Base-by-base conservation (phyloP, 2,329 filamentous ascomycete species). In the Fusarium kyushuense region DNA sequence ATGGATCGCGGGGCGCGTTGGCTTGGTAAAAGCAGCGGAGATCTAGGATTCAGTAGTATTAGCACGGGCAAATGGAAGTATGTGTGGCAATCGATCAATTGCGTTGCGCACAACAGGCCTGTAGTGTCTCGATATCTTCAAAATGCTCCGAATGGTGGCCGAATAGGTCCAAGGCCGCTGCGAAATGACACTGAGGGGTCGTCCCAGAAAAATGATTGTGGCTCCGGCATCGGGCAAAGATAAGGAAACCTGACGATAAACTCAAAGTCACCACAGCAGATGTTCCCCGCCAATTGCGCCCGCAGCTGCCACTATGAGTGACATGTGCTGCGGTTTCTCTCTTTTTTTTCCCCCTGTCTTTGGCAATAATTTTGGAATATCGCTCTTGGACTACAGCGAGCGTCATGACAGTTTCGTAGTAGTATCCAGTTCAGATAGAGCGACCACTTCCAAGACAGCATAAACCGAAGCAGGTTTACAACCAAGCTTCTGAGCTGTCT, bases 1-100 rank as follows among this genome's bases (percentile, higher is more conserved):
- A 68, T 65, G 64, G 64, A 68, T 67, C 63, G 71, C 58, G 72
- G 71, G 71, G 71, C 67, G 63, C 61, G 58, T 73, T 72, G 61
- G 58, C 57, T 73, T 72, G 61, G 60, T 58, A 65, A 69, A 70
- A 74, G 73, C 67, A 72, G 68, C 70, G 61, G 55, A 60, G 54
- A 71, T 72, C 71, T 74, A 48, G 33, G 21, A 63, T 54, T 64
- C 12, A 38, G 35, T 35, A 47, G 49, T 51, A 64, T 72, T 71
- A 72, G 71, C 63, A 70, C 58, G 63, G 54, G 52, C 58, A 54
- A 60, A 72, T 46, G 48, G 43, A 40, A 56, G 25, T 19, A 45
- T 19, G 25, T 29, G 54, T 58, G 29, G 21, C 17, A 42, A 54
- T 53, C 23, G 17, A 36, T 36, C n/a, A 45, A 38, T 29, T 53